Base-by-base conservation (phyloP, 2,329 filamentous ascomycete species). In the Pseudogymnoascus sp. region DNA sequence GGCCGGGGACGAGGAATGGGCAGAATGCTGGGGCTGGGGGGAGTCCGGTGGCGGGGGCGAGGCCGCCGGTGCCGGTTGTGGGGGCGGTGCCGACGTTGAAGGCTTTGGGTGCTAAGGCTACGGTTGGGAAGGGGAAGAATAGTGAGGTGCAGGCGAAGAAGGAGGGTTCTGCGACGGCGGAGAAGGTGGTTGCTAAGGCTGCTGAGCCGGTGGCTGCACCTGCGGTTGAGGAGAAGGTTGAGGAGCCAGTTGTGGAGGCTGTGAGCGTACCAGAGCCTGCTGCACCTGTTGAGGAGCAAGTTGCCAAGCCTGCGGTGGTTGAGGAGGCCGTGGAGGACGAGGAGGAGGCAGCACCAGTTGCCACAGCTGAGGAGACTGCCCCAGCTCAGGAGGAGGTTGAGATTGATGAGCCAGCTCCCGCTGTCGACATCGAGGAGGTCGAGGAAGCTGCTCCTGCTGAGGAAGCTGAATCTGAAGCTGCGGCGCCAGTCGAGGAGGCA, bases 241-340 rank as follows among this genome's bases (percentile, higher is more conserved):
- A 18, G n/a, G 55, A 59, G 15, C 18, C 59, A 10, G 62, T 63
- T 15, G 59, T 61, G 4, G 62, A 61, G 31, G 62, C 69, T 35
- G 58, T 65, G 3, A 62, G 64, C 21, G 21, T 45, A 10, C 58
- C 62, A 10, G 60, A 64, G 21, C 48, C 63, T 15, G 59, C 61
- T 39, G 61, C 59, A 3, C 40, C 58, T 36, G 15, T 59, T 15
- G 62, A 65, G 58, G 64, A 65, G n/a, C 29, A 62, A 2, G 18
- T 33, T 21, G 15, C 55, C 65, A 68, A 68, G 12, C 62, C 52
- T 18, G 62, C 67, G n/a, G 63, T 67, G 7, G 62, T 67, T 15
- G 66, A 68, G 7, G 64, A 67, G 36, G 60, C 65, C 45, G 65
- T 66, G 12, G 67, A 69, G 60, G 66, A 71, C 4, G 62, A 65